Percentiles rank a stretch among this genome's conserved stretches.
phyloP scores from a whole-genome alignment of 768 basidiomycete species.

The Leccinum longicurvipes region DNA sequence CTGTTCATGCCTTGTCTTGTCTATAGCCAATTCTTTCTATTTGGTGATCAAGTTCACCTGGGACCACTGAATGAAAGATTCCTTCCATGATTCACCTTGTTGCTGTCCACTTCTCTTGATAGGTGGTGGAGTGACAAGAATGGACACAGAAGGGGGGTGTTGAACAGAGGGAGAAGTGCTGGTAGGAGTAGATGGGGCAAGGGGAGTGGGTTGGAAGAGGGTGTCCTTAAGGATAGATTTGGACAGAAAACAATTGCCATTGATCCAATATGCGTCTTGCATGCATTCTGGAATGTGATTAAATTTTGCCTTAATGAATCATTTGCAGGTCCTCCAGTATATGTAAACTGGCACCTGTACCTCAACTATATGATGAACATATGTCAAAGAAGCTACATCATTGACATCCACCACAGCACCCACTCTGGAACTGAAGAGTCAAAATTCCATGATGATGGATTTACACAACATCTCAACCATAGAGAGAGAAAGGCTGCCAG shows the following conservation, averaged over 20 bases:
- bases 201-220: neutral
- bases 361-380: neutral
- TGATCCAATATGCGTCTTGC: neutral
- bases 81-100: neutral
- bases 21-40: neutral
- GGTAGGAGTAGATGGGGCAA: neutral
- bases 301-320: neutral
- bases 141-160: neutral
- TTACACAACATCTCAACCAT: neutral
- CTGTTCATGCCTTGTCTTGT: neutral
- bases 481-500: neutral
- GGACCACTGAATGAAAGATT: neutral
- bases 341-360: neutral
- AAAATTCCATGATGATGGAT: neutral
- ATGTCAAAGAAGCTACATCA: neutral
- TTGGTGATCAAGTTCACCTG: neutral
- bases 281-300: neutral
- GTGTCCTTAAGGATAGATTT: neutral
- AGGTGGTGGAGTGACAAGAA: neutral
- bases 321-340: neutral
- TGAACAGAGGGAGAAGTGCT: neutral
- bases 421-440: neutral
- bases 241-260: neutral
- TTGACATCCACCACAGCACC: neutral
- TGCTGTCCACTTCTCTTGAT: neutral